These are phyloP conservation scores for Dalbergia cochinchinensis DNA, from an alignment of 306 rosid genomes.

Conservation along the genomic window DNA sequence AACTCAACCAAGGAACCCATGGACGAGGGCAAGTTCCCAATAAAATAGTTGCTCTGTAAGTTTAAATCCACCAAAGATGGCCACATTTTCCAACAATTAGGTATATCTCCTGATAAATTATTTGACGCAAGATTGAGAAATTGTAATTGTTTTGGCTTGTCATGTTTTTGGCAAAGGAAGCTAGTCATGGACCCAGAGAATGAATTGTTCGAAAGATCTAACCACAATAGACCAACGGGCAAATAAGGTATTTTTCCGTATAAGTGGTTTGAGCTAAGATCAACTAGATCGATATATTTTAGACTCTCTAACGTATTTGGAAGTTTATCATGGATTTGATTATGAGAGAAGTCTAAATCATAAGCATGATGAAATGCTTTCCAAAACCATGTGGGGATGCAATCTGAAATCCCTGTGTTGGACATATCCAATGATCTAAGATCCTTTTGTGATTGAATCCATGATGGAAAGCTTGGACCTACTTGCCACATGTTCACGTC, in stretches of 20 bases:
- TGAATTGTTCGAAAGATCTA: conserved; percentile 38
- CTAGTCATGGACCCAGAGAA: conserved; percentile 9
- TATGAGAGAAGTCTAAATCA: conserved; percentile 13
- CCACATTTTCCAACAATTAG: conserved; percentile 27
- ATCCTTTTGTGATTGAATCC: conserved; percentile 30
- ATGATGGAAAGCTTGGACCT: conserved; percentile 39
- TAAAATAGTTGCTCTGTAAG: conserved; percentile 5
- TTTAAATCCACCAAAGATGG: not conserved
- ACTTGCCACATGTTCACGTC: conserved; percentile 5
- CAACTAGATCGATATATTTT: fast-evolving
- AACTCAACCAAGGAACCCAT: not conserved
- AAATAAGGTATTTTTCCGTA: not conserved
- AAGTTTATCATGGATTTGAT: conserved; percentile 35
- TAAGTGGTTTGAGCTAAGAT: conserved; percentile 31
- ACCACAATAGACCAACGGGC: fast-evolving
- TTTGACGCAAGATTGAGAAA: conserved; percentile 32
- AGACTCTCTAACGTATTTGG: not conserved
- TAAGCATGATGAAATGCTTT: fast-evolving
- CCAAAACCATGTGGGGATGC: conserved; percentile 37
- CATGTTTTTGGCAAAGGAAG: not conserved
- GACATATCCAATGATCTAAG: not conserved
- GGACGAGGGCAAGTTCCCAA: conserved; percentile 3
- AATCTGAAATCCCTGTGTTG: conserved; percentile 10
- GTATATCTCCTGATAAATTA: conserved; percentile 27
- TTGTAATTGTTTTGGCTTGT: not conserved